A percentile compares a stretch with the other conserved stretches of the same genome.
phyloP scores from a whole-genome alignment of 768 basidiomycete species.

The Agrocybe chaxingu region DNA sequence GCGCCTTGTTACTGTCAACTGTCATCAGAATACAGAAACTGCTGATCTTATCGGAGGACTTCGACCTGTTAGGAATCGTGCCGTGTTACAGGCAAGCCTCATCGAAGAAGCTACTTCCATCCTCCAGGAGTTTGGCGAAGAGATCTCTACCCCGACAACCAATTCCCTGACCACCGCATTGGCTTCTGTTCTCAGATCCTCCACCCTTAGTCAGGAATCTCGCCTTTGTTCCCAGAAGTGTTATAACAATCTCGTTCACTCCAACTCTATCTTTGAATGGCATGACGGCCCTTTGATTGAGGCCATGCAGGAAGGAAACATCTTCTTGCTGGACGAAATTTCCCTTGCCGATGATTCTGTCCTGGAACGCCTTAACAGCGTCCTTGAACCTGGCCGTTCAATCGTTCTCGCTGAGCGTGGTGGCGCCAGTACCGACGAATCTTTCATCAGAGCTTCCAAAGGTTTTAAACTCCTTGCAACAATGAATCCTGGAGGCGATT shows the following conservation, averaged over 20 bases:
- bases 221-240: slow-evolving; percentile 35
- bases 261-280: slow-evolving; percentile 93
- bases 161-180: slow-evolving; percentile 26
- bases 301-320: slow-evolving; percentile 82
- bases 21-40: slow-evolving; percentile 98
- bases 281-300: slow-evolving; percentile 93
- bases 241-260: slow-evolving; percentile 41
- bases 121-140: slow-evolving; percentile 40
- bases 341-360: slow-evolving; percentile 98
- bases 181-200: slow-evolving; percentile 22
- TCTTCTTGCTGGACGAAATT: slow-evolving; percentile 94
- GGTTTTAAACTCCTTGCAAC: slow-evolving; percentile 91
- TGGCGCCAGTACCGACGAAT: slow-evolving; percentile 66
- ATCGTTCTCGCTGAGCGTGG: slow-evolving; percentile 93
- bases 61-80: slow-evolving; percentile 80
- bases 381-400: slow-evolving; percentile 86
- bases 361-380: slow-evolving; percentile 93
- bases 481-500: slow-evolving; percentile 99
- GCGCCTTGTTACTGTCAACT: slow-evolving; percentile 75
- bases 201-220: slow-evolving; percentile 24
- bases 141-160: slow-evolving; percentile 16
- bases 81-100: slow-evolving; percentile 47
- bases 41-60: slow-evolving; percentile 94
- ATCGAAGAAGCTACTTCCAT: slow-evolving; percentile 37
- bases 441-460: slow-evolving; percentile 59